phyloP scores from a whole-genome alignment of 257 asterid species.

The Nicotiana attenuata region DNA sequence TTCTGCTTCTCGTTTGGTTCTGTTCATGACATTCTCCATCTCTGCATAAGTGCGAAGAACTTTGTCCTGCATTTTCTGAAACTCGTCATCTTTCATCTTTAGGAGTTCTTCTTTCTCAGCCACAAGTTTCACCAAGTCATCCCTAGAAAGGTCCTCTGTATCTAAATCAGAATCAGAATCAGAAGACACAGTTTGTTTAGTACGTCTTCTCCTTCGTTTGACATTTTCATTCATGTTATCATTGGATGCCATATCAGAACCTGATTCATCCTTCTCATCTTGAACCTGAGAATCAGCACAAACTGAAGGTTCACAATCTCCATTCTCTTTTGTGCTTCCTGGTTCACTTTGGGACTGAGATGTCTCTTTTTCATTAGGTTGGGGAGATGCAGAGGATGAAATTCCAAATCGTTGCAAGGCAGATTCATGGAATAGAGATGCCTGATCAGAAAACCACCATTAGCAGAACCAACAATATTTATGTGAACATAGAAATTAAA shows the following conservation, averaged over 20 bases:
- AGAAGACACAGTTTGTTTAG: slow-evolving; percentile 43
- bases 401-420: slow-evolving; percentile 39
- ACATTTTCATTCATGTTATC: slow-evolving; percentile 16
- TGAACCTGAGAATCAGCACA: slow-evolving; percentile 18
- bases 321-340: slow-evolving; percentile 22
- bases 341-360: slow-evolving; percentile 32
- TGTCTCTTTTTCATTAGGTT: slow-evolving; percentile 38
- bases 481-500: not conserved
- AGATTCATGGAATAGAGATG: slow-evolving; percentile 30
- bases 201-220: slow-evolving; percentile 26
- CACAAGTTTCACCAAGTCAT: slow-evolving; percentile 67
- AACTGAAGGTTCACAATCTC: slow-evolving; percentile 33
- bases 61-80: slow-evolving; percentile 61
- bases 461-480: slow-evolving; percentile 4
- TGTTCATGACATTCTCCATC: slow-evolving; percentile 75
- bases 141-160: slow-evolving; percentile 58
- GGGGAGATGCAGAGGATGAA: slow-evolving; percentile 61
- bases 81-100: slow-evolving; percentile 47
- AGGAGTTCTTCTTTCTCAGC: slow-evolving; percentile 60
- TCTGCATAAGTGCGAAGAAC: slow-evolving; percentile 68
- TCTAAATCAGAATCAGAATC: slow-evolving; percentile 50
- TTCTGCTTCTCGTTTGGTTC: slow-evolving; percentile 77
- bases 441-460: slow-evolving; percentile 38
- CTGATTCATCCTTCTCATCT: slow-evolving; percentile 48
- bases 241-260: slow-evolving; percentile 30